phyloP scores from a whole-genome alignment of 805 yeast species.

The Torulaspora quercuum region DNA sequence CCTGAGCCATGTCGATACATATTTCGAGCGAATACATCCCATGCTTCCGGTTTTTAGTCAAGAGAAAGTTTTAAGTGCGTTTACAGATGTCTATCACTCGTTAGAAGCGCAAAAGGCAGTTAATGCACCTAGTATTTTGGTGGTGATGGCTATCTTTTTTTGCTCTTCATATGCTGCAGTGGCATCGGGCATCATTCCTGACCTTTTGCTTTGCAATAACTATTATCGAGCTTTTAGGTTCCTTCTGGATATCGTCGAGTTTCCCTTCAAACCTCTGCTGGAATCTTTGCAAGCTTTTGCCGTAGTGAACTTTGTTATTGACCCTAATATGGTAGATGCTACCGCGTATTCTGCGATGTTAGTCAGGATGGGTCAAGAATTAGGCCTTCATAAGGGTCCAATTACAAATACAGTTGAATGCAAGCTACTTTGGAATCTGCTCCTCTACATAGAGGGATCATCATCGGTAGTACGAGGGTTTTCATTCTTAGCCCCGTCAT shows the following conservation, averaged over 20 bases:
- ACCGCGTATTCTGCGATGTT: conserved; percentile 28
- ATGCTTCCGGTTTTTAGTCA: conserved; percentile 27
- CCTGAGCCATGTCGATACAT: conserved; percentile 19
- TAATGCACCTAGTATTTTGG: conserved; percentile 13
- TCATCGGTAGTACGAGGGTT: conserved; percentile 33
- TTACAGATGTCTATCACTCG: conserved; percentile 12
- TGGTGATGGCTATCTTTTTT: conserved; percentile 27
- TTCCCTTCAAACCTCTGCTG: conserved; percentile 24
- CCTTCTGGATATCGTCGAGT: conserved; percentile 20
- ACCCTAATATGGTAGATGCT: conserved; percentile 32
- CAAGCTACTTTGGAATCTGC: conserved; percentile 24
- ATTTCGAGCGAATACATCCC: conserved; percentile 27
- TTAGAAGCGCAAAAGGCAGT: conserved; percentile 4
- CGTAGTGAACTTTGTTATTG: conserved; percentile 28
- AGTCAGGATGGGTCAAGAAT: conserved; percentile 29
- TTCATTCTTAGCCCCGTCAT: conserved; percentile 22
- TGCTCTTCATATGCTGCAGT: conserved; percentile 26
- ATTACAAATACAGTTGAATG: conserved; percentile 3
- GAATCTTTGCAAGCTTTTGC: conserved; percentile 26
- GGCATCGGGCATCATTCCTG: conserved; percentile 26
- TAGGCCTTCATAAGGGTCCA: conserved; percentile 21
- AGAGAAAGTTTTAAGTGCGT: conserved; percentile 7
- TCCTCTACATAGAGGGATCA: conserved; percentile 32
- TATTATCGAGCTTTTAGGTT: conserved; percentile 24
- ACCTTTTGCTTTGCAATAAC: conserved; percentile 23